Base-by-base conservation (phyloP, 225 moss, liverwort and hornwort genomes). In the Pseudisothecium myosuroides region DNA sequence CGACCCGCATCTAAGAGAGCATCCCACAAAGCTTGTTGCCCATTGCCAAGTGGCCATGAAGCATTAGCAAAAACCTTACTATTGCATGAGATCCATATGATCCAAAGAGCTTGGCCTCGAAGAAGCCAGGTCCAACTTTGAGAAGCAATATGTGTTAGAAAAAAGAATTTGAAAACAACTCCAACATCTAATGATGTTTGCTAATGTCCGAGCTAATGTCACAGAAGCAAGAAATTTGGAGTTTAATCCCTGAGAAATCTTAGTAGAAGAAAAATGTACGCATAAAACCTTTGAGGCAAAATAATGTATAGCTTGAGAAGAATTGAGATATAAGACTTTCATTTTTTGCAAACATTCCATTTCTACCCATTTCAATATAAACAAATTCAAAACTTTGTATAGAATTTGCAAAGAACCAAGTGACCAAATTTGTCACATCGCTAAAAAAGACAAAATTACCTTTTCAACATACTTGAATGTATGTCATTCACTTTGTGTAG, bases 151-250 rank as follows among this genome's bases (percentile, higher is more conserved):
- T 17, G 6, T 45, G 16, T 73, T 1, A 28, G 3, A 5, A 72
- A 72, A 27, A 72, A 0, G 9, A 16, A 16, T 34, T 73, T 43
- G 13, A 45, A 47, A 74, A 18, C 31, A 1, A 47, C 11, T 19
- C 6, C 12, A 74, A 74, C 12, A 49, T 47, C 19, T 74, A 47
- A 0, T 31, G n/a, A n/a, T n/a, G n/a, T 2, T 75, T 49, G 4
- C n/a, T n/a, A n/a, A 47, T 2, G 2, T 75, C 12, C 4, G n/a
- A n/a, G 32, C 49, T 32, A 49, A 32, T 74, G 19, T 47, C 10
- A 18, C 0, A 29, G 5, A 19, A 0, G 4, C 7, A 11, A 49
- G 8, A 49, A 49, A 32, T 20, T 32, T 32, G 0, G 20, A 32
- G 7, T 49, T 31, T 49, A 32, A 32, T 1, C 4, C 4, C 3